Conservation (phyloP, 2,329 filamentous ascomycete species). For the Purpureocillium lavendulum region DNA sequence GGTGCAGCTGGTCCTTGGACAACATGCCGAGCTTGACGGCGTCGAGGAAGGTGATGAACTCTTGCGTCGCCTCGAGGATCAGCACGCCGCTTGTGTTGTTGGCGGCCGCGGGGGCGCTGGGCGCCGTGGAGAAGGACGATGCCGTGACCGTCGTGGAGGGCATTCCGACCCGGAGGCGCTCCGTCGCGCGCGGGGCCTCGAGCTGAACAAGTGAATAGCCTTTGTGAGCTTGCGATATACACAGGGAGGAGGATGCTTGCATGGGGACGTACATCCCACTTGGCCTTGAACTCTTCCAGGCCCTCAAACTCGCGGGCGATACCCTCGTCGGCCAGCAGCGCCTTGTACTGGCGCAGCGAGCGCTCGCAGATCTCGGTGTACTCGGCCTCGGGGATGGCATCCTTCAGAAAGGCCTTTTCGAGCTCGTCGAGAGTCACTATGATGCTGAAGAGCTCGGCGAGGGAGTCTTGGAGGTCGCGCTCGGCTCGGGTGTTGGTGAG, state of each 20-base stretch:
- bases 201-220: constrained; percentile 63
- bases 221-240: constrained; percentile 9
- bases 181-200: constrained; percentile 88
- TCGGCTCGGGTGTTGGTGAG: constrained; percentile 79
- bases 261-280: constrained; percentile 69
- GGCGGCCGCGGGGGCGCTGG: constrained; percentile 31
- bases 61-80: constrained; percentile 87
- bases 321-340: constrained; percentile 79
- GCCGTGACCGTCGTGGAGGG: constrained; percentile 69
- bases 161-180: constrained; percentile 85
- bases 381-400: constrained; percentile 82
- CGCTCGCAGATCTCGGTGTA: constrained; percentile 96
- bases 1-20: constrained; percentile 94
- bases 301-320: constrained; percentile 85
- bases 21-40: constrained; percentile 86
- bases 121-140: constrained; percentile 35
- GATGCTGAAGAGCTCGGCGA: constrained; percentile 96
- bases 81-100: constrained; percentile 52
- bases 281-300: constrained; percentile 81
- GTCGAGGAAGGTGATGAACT: constrained; percentile 97
- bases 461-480: constrained; percentile 87
- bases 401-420: constrained; percentile 93
- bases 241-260: neutral
- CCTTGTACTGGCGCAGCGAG: constrained; percentile 93
- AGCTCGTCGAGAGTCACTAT: constrained; percentile 91